phyloP scores from a whole-genome alignment of 106 monocot genomes.

The Cymbidium sinense region DNA sequence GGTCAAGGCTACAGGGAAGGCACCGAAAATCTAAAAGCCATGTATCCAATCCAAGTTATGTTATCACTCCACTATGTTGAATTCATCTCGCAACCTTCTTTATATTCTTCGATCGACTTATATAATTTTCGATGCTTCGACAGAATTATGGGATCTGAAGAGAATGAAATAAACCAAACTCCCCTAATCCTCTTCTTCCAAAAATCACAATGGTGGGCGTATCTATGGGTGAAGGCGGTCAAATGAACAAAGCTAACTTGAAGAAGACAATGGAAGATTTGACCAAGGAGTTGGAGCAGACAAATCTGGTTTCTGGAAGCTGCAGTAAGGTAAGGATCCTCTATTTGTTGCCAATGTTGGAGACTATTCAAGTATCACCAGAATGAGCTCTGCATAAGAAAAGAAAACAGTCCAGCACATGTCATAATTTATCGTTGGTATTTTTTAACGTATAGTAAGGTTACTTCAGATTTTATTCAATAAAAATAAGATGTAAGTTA shows the following conservation, averaged over 20 bases:
- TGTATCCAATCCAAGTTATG: constrained; percentile 25
- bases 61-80: neutral
- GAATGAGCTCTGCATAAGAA: constrained; percentile 31
- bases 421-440: too few species aligned
- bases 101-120: too few species aligned
- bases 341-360: constrained; percentile 92
- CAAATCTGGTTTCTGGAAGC: constrained; percentile 20
- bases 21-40: constrained; percentile 11
- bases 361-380: constrained; percentile 72
- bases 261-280: constrained; percentile 85
- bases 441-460: too few species aligned
- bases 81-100: neutral
- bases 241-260: constrained; percentile 62
- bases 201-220: constrained; percentile 95
- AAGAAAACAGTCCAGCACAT: too few species aligned
- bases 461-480: too few species aligned
- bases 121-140: too few species aligned
- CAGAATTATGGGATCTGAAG: constrained; percentile 8
- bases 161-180: constrained; percentile 6
- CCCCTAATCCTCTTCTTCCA: constrained; percentile 71
- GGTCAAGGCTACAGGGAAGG: constrained; percentile 26
- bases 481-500: too few species aligned
- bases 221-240: constrained; percentile 55
- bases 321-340: constrained; percentile 54
- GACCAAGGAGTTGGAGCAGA: constrained; percentile 71